These are phyloP conservation scores for Dentiscutata heterogama DNA, from an alignment of 371 early-diverging fungal genomes.

Conservation along the genomic window DNA sequence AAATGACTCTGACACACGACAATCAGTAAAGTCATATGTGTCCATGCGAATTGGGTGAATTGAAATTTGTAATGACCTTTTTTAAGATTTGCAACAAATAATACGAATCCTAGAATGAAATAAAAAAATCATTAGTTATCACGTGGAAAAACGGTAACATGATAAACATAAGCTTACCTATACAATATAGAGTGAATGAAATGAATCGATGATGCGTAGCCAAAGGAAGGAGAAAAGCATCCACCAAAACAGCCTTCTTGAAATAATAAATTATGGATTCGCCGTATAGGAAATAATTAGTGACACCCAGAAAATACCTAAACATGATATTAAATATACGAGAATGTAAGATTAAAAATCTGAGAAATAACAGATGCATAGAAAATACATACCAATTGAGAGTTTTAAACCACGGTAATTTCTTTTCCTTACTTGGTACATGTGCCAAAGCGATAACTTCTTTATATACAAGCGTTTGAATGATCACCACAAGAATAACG, in stretches of 20 bases:
- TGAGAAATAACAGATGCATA: background rate
- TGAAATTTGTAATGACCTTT: slow-evolving; percentile 91
- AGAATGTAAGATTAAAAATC: background rate
- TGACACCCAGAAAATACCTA: slow-evolving; percentile 85
- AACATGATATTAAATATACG: background rate
- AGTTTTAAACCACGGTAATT: slow-evolving; percentile 92
- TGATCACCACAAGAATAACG: slow-evolving; percentile 83
- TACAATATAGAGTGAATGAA: slow-evolving; percentile 87
- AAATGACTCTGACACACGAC: slow-evolving; percentile 93
- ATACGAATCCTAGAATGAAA: slow-evolving; percentile 77
- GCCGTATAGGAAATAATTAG: slow-evolving; percentile 94
- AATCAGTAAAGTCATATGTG: slow-evolving; percentile 93
- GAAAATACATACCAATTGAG: slow-evolving; percentile 82
- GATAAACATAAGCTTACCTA: slow-evolving; percentile 63
- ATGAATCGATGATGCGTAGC: slow-evolving; percentile 96
- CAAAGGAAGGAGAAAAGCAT: slow-evolving; percentile 84
- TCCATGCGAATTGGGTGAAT: slow-evolving; percentile 95
- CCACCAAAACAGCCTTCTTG: slow-evolving; percentile 80
- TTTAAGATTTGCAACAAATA: slow-evolving; percentile 93
- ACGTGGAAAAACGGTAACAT: background rate
- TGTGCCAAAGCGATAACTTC: slow-evolving; percentile 93
- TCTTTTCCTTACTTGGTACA: slow-evolving; percentile 84
- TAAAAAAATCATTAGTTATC: background rate
- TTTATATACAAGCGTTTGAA: slow-evolving; percentile 84
- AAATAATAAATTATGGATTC: slow-evolving; percentile 92